These are phyloP conservation scores for Tuber brumale DNA, from an alignment of 495 filamentous ascomycete genomes.

Conservation along the genomic window DNA sequence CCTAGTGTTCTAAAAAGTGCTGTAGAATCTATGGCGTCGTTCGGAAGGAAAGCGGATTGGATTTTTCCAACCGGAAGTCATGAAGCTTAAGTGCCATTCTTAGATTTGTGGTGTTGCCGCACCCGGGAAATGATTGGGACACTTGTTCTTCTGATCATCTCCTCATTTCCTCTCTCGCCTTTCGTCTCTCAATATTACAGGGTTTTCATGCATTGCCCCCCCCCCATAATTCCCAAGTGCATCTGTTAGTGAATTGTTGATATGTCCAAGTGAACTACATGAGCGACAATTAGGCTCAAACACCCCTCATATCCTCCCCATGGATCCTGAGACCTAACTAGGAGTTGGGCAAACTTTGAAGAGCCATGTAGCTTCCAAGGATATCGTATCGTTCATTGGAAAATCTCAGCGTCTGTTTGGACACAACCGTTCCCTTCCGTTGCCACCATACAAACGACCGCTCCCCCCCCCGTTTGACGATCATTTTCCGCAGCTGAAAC, in stretches of 20 bases:
- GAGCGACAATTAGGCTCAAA: neutral
- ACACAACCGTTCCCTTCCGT: too few relatives aligned
- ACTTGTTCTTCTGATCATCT: neutral
- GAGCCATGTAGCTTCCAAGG: neutral
- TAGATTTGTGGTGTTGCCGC: neutral
- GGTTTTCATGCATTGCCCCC: neutral
- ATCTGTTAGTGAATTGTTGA: neutral
- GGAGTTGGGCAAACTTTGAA: neutral
- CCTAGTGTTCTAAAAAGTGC: neutral
- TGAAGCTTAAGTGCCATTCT: neutral
- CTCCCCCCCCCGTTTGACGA: too few relatives aligned
- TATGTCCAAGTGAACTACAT: neutral
- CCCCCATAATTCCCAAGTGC: neutral
- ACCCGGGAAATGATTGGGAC: neutral
- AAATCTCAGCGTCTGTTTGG: neutral
- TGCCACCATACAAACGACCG: too few relatives aligned
- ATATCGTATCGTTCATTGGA: neutral
- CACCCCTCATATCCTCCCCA: neutral
- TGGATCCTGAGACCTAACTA: neutral
- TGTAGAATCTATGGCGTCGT: conserved; percentile 21
- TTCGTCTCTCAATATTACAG: neutral
- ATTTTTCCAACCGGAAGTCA: conserved; percentile 18
- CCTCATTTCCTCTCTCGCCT: neutral
- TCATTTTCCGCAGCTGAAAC: too few relatives aligned
- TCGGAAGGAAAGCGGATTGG: conserved; percentile 27